Evolutionary conservation across 2,329 filamentous ascomycete genomes (phyloP).

Genomic region (Mycocentrospora acerina): DNA sequence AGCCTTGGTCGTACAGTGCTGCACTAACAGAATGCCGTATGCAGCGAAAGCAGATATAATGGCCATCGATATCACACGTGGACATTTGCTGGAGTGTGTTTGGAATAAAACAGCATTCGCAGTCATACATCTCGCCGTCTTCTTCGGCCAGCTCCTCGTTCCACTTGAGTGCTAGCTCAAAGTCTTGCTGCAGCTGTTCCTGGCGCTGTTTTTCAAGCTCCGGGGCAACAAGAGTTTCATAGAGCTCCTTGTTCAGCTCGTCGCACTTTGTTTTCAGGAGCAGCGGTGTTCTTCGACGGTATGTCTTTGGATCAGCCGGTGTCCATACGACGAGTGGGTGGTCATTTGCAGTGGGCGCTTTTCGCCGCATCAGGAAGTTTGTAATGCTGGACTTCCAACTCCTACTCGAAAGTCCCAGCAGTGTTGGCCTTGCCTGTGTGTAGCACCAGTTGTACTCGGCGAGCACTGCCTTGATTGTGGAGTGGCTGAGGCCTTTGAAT

Average conservation of each 20-base stretch:
- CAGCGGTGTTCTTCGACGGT: slow-evolving; percentile 60
- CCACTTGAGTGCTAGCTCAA: slow-evolving; percentile 45
- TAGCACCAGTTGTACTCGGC: slow-evolving; percentile 82
- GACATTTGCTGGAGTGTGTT: slow-evolving; percentile 73
- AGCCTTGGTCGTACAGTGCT: slow-evolving; percentile 90
- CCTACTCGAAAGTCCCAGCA: slow-evolving; percentile 68
- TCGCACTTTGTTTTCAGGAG: slow-evolving; percentile 66
- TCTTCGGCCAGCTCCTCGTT: slow-evolving; percentile 53
- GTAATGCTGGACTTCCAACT: slow-evolving; percentile 78
- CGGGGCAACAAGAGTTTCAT: slow-evolving; percentile 47
- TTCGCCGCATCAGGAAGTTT: slow-evolving; percentile 68
- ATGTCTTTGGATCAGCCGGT: slow-evolving; percentile 56
- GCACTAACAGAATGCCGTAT: slow-evolving; percentile 80
- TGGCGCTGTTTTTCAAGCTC: slow-evolving; percentile 42
- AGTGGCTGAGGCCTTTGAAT: slow-evolving; percentile 72
- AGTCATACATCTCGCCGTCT: slow-evolving; percentile 61
- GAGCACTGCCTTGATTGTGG: slow-evolving; percentile 74
- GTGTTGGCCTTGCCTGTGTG: slow-evolving; percentile 67
- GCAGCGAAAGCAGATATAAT: slow-evolving; percentile 80
- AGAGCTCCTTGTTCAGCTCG: slow-evolving; percentile 54
- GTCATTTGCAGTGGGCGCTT: slow-evolving; percentile 55
- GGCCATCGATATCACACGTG: slow-evolving; percentile 66
- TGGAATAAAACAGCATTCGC: slow-evolving; percentile 75
- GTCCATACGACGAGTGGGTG: slow-evolving; percentile 64
- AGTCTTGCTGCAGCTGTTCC: slow-evolving; percentile 45